Percentiles rank a stretch among this genome's conserved stretches.
phyloP scores from a whole-genome alignment of 2,329 filamentous ascomycete genomes.

The Escovopsis sp. region DNA sequence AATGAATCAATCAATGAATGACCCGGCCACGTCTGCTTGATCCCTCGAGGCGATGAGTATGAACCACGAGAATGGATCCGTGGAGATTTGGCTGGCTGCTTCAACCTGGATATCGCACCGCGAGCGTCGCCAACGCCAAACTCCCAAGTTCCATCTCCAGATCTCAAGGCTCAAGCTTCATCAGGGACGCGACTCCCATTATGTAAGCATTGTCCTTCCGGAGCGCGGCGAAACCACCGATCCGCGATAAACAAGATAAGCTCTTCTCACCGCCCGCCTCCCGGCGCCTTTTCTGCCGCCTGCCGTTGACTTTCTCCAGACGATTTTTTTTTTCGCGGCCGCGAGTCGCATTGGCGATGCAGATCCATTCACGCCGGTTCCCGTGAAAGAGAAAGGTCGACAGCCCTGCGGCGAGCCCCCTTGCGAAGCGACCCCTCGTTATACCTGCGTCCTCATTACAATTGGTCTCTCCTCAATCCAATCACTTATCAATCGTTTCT shows the following conservation, averaged over 20 bases:
- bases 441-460: neutral
- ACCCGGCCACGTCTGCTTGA: no score
- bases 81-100: no score
- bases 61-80: no score
- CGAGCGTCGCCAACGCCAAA: constrained; percentile 5
- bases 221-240: constrained; percentile 7
- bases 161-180: neutral
- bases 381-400: neutral
- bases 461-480: no score
- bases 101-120: constrained; percentile 1
- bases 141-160: neutral
- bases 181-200: no score
- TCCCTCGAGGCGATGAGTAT: no score
- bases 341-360: neutral
- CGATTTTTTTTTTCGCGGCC: constrained; percentile 1
- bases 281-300: constrained; percentile 2
- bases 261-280: constrained; percentile 3
- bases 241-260: constrained; percentile 9
- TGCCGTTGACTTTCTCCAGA: neutral
- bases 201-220: constrained; percentile 1
- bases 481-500: neutral
- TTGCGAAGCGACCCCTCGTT: neutral
- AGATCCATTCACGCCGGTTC: neutral
- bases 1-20: no score
- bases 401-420: no score